A percentile compares a stretch with the other conserved stretches of the same genome.
Conservation (phyloP, 257 asterid species). For the Datura wrightii region DNA sequence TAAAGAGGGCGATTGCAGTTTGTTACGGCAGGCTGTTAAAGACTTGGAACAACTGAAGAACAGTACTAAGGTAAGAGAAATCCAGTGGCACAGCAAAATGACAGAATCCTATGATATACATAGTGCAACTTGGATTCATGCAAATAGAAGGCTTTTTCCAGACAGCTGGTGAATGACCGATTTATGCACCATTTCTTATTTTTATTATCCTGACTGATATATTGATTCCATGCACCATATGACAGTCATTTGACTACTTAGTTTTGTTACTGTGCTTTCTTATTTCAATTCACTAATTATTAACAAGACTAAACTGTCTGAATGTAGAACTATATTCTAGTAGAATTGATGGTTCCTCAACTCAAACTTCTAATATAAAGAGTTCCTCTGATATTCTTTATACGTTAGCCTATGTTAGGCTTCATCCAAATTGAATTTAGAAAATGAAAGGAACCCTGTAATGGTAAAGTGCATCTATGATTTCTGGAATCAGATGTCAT, state of each 20-base stretch:
- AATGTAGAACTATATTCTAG: not conserved
- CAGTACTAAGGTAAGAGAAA: constrained; percentile 5
- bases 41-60: constrained; percentile 58
- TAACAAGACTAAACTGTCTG: not conserved
- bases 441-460: not conserved
- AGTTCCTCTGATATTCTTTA: not conserved
- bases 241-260: not conserved
- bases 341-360: not conserved
- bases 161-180: not conserved
- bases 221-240: not conserved
- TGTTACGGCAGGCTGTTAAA: constrained; percentile 70
- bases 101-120: not conserved
- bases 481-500: not conserved
- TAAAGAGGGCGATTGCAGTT: constrained; percentile 68
- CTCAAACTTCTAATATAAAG: not conserved
- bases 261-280: not conserved
- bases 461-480: not conserved
- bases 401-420: not conserved
- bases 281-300: not conserved
- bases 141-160: not conserved
- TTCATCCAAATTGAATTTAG: not conserved
- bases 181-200: constrained; percentile 14
- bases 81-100: constrained; percentile 9
- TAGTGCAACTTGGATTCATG: constrained; percentile 9
- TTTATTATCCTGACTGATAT: not conserved